Percentiles rank a stretch among this genome's conserved stretches.
Conservation (phyloP, 2,329 filamentous ascomycete species). For the Emmonsia crescens region DNA sequence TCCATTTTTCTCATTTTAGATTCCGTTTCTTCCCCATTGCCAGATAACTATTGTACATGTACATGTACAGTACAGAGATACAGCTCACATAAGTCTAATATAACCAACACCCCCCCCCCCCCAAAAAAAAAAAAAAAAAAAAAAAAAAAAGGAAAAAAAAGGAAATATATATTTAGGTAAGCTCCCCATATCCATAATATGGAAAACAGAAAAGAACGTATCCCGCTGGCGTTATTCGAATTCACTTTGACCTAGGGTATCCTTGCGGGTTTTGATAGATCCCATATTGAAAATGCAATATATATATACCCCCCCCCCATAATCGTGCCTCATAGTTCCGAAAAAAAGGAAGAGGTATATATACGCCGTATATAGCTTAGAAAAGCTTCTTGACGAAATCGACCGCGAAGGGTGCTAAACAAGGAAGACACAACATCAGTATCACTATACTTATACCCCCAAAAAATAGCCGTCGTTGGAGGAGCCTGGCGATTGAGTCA, state of each 20-base stretch:
- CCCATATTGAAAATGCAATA: background rate
- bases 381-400: conserved; percentile 40
- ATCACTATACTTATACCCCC: background rate
- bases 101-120: background rate
- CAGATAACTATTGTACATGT: background rate
- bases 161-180: background rate
- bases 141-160: no score
- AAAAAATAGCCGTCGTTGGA: background rate
- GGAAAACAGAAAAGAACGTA: background rate
- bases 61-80: background rate
- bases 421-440: background rate
- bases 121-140: background rate
- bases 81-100: background rate
- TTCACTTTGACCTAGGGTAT: background rate
- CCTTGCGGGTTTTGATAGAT: background rate
- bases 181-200: background rate
- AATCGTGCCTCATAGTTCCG: background rate
- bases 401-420: conserved; percentile 39
- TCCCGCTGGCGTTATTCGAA: background rate
- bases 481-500: background rate
- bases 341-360: background rate
- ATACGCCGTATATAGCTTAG: conserved; percentile 18
- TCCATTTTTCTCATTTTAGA: conserved; percentile 1
- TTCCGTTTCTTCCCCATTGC: background rate
- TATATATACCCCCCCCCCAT: background rate